These are phyloP conservation scores for Ashbya aceris DNA, from an alignment of 1,139 yeast species.

Conservation along the genomic window DNA sequence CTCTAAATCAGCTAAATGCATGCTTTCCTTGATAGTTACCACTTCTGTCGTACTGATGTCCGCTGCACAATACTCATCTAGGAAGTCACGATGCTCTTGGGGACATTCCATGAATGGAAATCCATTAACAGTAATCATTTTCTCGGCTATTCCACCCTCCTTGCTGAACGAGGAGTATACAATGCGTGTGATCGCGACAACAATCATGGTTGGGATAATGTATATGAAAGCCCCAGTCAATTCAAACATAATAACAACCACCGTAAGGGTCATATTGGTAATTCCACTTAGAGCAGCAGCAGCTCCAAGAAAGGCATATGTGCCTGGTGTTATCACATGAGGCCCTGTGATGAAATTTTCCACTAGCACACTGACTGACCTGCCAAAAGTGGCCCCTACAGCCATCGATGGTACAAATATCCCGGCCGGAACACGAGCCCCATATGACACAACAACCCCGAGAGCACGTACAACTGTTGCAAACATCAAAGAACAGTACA, in stretches of 20 bases:
- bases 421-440: conserved; percentile 90
- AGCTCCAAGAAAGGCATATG: conserved; percentile 94
- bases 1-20: conserved; percentile 30
- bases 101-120: conserved; percentile 67
- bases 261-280: conserved; percentile 84
- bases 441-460: conserved; percentile 77
- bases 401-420: conserved; percentile 97
- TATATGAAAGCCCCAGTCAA: conserved; percentile 87
- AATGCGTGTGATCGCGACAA: conserved; percentile 80
- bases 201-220: conserved; percentile 92
- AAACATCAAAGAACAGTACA: conserved; percentile 43
- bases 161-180: conserved; percentile 69
- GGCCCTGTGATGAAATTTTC: conserved; percentile 39
- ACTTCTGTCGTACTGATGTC: conserved; percentile 59
- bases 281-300: conserved; percentile 93
- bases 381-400: conserved; percentile 88
- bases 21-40: conserved; percentile 39
- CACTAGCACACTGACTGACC: conserved; percentile 60
- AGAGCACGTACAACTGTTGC: conserved; percentile 69
- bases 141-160: conserved; percentile 82
- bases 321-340: conserved; percentile 76
- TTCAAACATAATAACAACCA: conserved; percentile 93
- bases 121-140: conserved; percentile 84
- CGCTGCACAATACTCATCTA: conserved; percentile 41
- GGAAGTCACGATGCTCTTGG: conserved; percentile 49